Percentiles rank a stretch among this genome's conserved stretches.
Conservation (phyloP, 495 filamentous ascomycete species). For the Penicillium tannophilum region DNA sequence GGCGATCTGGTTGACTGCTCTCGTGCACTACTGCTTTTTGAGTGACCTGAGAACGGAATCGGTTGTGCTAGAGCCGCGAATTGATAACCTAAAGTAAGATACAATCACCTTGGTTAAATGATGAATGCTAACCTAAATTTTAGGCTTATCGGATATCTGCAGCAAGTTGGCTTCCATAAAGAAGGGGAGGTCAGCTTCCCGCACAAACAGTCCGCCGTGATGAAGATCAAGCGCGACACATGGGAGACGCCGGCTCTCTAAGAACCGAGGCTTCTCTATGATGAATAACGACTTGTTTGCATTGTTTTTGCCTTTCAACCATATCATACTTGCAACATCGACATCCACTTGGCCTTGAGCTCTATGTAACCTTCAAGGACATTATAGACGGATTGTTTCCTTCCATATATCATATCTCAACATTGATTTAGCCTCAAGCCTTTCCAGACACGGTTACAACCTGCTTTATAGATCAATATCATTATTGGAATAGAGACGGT, state of each 20-base stretch:
- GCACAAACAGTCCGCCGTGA: slow-evolving; percentile 89
- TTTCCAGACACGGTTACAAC: neutral
- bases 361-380: neutral
- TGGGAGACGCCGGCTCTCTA: slow-evolving; percentile 81
- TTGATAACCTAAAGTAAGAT: slow-evolving; percentile 86
- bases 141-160: slow-evolving; percentile 74
- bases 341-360: too few species aligned
- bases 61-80: slow-evolving; percentile 82
- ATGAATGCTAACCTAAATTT: slow-evolving; percentile 11
- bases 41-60: slow-evolving; percentile 80
- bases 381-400: neutral
- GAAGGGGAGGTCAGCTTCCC: slow-evolving; percentile 87
- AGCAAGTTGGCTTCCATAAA: slow-evolving; percentile 79
- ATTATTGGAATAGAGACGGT: too few species aligned
- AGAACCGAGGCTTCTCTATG: neutral
- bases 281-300: neutral
- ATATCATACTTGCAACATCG: neutral
- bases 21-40: slow-evolving; percentile 83
- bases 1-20: slow-evolving; percentile 74
- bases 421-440: neutral
- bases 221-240: slow-evolving; percentile 77
- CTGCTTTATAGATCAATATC: neutral
- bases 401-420: neutral
- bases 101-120: neutral
- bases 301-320: neutral